Base-by-base conservation (phyloP, 352 stramenopile species). In the Globisporangium nagaii region DNA sequence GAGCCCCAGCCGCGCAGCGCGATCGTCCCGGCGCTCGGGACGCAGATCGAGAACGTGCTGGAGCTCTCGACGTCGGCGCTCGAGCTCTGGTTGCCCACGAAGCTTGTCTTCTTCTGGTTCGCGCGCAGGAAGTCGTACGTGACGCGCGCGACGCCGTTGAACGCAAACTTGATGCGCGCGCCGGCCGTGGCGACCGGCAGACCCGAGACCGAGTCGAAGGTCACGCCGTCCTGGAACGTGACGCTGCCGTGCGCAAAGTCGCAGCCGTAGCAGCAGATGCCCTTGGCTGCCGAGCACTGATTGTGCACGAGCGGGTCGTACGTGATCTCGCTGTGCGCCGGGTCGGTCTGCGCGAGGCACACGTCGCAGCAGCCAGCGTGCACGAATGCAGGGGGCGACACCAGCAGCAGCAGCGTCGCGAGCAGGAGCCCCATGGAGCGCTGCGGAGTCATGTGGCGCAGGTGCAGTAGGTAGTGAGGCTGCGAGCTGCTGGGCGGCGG, bases 71-170 rank as follows among this genome's bases (percentile, higher is more conserved):
- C 31, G 4, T 55, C 62, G 0, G 79, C 79, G 6, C 51, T 20
- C n/a, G 65, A 56, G 58, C 62, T 68, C 11, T 58, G 60, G 48
- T 62, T 62, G 40, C 72, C 66, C 15, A 62, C 65, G 3, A 83
- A 40, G 15, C 64, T 75, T 1, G 66, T 84, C 64, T 88, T 87
- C 66, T 84, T 86, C 62, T 90, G 79, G 13, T 74, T 74, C 13
- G 56, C 52, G 31, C 79, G 79, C 53, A 88, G 64, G 35, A 67
- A 60, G 28, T 85, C 57, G 63, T 77, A 90, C 19, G 79, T 90
- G n/a, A 90, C 79, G 54, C 84, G 82, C 31, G 42, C 45, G 22
- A 78, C 55, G 28, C 58, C 54, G 39, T 52, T 58, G 72, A 74
- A 90, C 8, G 73, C 62, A 24, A 90, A 72, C 25, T 69, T 70